phyloP scores from a whole-genome alignment of 1,284 basidiomycete species.

The Melanopsichium pennsylvanicum region DNA sequence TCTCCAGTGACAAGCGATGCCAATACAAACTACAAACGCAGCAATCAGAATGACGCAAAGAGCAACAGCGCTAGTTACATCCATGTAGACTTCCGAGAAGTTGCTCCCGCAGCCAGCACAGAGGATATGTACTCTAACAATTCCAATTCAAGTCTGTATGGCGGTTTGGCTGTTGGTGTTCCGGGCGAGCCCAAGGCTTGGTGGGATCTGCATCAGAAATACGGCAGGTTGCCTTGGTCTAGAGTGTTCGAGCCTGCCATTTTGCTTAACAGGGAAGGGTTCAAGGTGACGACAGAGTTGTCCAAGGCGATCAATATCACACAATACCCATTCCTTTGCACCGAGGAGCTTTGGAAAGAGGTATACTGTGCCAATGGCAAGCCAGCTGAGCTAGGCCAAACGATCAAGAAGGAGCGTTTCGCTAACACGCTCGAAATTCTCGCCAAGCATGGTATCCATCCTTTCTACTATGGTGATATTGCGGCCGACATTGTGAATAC shows the following conservation, averaged over 20 bases:
- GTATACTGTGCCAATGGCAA: conserved; percentile 59
- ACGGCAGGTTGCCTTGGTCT: conserved; percentile 64
- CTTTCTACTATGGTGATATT: conserved; percentile 57
- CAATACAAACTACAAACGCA: conserved; percentile 20
- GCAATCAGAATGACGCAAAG: conserved; percentile 15
- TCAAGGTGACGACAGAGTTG: conserved; percentile 57
- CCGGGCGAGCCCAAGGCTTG: conserved; percentile 66
- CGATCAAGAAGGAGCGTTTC: conserved; percentile 38
- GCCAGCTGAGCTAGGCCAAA: conserved; percentile 52
- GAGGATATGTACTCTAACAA: conserved; percentile 63
- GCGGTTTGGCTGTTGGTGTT: conserved; percentile 64
- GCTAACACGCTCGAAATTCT: conserved; percentile 54
- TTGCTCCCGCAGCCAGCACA: conserved; percentile 65
- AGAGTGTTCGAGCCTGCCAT: conserved; percentile 61
- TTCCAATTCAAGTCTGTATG: conserved; percentile 33
- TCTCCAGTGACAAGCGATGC: conserved; percentile 13
- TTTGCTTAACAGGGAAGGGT: conserved; percentile 58
- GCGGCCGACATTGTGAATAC: conserved; percentile 53
- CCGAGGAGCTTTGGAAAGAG: conserved; percentile 56
- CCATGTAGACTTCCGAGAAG: conserved; percentile 68
- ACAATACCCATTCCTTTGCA: conserved; percentile 49
- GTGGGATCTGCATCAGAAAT: conserved; percentile 59
- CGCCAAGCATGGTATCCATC: conserved; percentile 45
- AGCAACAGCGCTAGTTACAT: conserved; percentile 58
- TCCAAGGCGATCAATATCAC: conserved; percentile 45